Percentiles rank a stretch among this genome's conserved stretches.
Conservation (phyloP, 1,284 basidiomycete genomes). For the Leccinum fuscescens region DNA sequence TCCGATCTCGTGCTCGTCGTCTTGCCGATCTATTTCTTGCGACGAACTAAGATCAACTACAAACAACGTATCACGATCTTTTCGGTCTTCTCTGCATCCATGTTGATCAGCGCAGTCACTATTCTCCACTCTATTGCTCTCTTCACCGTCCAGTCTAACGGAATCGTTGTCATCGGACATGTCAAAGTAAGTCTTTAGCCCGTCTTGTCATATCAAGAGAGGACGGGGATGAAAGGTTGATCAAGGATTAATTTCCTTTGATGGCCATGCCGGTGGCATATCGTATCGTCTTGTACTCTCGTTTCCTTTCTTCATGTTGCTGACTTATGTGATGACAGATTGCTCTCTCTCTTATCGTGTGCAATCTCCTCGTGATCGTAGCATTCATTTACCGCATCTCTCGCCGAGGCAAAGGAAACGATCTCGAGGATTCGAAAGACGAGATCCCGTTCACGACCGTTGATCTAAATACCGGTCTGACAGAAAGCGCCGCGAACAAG, state of each 20-base stretch:
- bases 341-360: conserved; percentile 25
- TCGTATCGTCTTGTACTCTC: neutral
- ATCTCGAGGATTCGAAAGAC: conserved; percentile 10
- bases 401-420: neutral
- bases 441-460: conserved; percentile 14
- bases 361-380: conserved; percentile 32
- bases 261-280: neutral
- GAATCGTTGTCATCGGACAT: conserved; percentile 19
- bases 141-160: neutral
- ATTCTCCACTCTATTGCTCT: conserved; percentile 19
- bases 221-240: neutral
- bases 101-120: conserved; percentile 17
- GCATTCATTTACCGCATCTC: conserved; percentile 20
- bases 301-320: neutral
- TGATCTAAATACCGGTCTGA: conserved; percentile 5
- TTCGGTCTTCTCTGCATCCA: conserved; percentile 20
- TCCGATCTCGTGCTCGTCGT: conserved; percentile 23
- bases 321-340: conserved; percentile 10
- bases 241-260: neutral
- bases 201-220: neutral
- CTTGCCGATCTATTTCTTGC: conserved; percentile 21
- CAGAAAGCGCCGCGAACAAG: neutral
- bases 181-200: conserved; percentile 18
- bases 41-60: conserved; percentile 4
- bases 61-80: conserved; percentile 20